Percentiles rank a stretch among this genome's conserved stretches.
These are phyloP conservation scores for Neurospora sp. DNA, from an alignment of 495 filamentous ascomycete species.

Conservation along the genomic window DNA sequence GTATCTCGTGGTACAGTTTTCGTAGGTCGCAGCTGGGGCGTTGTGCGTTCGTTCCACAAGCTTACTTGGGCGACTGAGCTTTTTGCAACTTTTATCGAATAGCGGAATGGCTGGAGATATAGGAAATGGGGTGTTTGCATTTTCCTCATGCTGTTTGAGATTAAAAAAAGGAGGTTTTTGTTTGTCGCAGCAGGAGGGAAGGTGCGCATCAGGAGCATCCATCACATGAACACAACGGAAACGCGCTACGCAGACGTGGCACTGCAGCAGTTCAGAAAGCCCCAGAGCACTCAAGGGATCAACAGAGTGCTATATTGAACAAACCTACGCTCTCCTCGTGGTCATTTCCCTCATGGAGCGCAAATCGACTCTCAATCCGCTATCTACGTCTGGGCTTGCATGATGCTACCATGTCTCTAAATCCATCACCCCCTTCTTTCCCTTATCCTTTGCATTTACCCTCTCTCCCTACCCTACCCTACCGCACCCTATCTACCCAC, in stretches of 20 bases:
- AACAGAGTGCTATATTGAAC: neutral
- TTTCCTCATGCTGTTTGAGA: neutral
- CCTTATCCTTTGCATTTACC: neutral
- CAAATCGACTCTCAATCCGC: neutral
- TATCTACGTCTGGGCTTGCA: neutral
- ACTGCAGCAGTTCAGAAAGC: neutral
- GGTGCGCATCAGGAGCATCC: neutral
- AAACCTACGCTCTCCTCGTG: neutral
- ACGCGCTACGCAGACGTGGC: neutral
- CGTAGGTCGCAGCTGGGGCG: neutral
- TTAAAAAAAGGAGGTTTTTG: neutral
- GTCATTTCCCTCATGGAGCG: neutral
- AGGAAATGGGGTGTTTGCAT: neutral
- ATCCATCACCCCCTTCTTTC: neutral
- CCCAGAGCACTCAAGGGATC: neutral
- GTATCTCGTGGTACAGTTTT: neutral
- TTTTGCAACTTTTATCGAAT: neutral
- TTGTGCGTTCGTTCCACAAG: neutral
- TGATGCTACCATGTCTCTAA: neutral
- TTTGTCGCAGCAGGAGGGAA: neutral
- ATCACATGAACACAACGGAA: neutral
- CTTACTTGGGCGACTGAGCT: neutral
- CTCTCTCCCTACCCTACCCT: neutral
- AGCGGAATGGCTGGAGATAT: neutral
- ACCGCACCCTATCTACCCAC: neutral